These are phyloP conservation scores for Ganoderma meredithae DNA, from an alignment of 1,284 basidiomycete species.

Conservation along the genomic window DNA sequence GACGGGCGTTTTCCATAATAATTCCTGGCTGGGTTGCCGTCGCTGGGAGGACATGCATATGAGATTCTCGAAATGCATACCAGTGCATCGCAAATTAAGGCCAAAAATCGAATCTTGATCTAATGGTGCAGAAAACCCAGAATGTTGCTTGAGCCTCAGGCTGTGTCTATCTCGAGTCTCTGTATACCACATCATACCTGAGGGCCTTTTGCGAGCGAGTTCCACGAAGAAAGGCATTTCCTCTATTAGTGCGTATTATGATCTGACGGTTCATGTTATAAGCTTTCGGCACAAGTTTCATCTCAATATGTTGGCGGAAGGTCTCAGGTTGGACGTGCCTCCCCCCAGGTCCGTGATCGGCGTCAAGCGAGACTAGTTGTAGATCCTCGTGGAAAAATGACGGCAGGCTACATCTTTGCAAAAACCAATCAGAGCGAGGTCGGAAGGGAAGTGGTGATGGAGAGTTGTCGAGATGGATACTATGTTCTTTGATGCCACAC, in stretches of 20 bases:
- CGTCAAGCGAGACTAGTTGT: slow-evolving; percentile 11
- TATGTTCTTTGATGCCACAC: not conserved
- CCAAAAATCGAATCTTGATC: too few species aligned
- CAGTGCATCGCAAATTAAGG: too few species aligned
- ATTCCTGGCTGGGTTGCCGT: too few species aligned
- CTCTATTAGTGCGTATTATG: too few species aligned
- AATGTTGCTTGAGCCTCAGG: too few species aligned
- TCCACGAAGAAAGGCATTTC: too few species aligned
- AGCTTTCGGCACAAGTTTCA: not conserved
- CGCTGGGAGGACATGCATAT: too few species aligned
- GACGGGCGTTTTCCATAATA: not conserved
- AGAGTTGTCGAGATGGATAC: not conserved
- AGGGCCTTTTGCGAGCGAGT: too few species aligned
- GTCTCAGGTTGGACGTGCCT: not conserved
- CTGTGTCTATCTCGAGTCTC: too few species aligned
- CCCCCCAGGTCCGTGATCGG: slow-evolving; percentile 4
- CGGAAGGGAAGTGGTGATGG: slow-evolving; percentile 7
- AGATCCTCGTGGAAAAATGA: slow-evolving; percentile 21
- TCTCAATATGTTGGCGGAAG: not conserved
- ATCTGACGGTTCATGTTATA: not conserved
- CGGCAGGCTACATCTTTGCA: not conserved
- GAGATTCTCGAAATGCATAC: too few species aligned
- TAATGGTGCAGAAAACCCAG: too few species aligned
- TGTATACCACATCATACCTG: too few species aligned
- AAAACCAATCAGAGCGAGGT: slow-evolving; percentile 2